Percentiles rank a stretch among this genome's conserved stretches.
Conservation (phyloP, 176 grass and related monocot genomes). For the Triticum urartu region DNA sequence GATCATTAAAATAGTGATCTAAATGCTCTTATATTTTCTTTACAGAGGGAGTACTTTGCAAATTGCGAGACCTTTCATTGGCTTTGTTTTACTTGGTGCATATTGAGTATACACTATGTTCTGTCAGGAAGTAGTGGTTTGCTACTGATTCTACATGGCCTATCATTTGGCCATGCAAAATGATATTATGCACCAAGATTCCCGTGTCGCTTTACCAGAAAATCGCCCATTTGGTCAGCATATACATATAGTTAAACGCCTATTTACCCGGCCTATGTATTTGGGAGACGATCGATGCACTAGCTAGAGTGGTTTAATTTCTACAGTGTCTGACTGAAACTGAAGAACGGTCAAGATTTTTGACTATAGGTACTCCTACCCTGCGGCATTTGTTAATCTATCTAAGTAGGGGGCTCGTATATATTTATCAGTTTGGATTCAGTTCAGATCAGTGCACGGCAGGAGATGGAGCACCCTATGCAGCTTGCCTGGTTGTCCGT, state of each 20-base stretch:
- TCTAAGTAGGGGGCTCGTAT: neutral
- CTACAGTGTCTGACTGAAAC: neutral
- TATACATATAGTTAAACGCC: neutral
- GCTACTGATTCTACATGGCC: no score
- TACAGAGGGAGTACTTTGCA: neutral
- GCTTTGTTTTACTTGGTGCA: neutral
- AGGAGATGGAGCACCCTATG: neutral
- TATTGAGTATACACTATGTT: neutral
- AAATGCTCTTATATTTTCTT: no score
- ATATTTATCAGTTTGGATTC: neutral
- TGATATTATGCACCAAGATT: conserved; percentile 23
- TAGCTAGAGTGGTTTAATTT: neutral
- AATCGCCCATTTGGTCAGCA: conserved; percentile 21
- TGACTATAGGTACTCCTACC: neutral
- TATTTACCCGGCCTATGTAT: neutral
- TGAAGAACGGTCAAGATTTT: conserved; percentile 3
- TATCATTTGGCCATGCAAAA: no score
- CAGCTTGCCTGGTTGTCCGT: neutral
- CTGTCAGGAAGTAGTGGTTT: no score
- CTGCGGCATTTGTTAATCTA: neutral
- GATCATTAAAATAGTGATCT: no score
- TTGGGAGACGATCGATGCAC: neutral
- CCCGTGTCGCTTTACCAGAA: neutral
- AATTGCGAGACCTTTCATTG: neutral
- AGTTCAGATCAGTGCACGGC: neutral